phyloP scores from a whole-genome alignment of 108 stramenopile genomes.

The Discostella pseudostelligera region DNA sequence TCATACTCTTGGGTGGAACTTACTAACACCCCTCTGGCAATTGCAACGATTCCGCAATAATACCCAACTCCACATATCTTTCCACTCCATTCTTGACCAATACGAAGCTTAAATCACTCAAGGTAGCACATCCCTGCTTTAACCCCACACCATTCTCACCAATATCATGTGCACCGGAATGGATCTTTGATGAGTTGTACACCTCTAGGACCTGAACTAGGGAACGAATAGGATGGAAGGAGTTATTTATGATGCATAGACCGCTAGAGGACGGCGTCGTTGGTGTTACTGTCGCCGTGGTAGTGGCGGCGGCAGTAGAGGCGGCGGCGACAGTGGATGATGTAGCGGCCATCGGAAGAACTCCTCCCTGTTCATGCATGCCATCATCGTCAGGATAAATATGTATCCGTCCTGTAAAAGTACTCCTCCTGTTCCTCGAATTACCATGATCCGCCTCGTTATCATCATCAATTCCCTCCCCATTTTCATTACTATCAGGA shows the following conservation, averaged over 20 bases:
- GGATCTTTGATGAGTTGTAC: constrained; percentile 56
- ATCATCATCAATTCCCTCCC: neutral
- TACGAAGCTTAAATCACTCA: constrained; percentile 41
- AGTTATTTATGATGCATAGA: constrained; percentile 60
- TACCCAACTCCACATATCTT: constrained; percentile 37
- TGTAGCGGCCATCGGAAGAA: neutral
- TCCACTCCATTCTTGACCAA: constrained; percentile 16
- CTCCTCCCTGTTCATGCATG: neutral
- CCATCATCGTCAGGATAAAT: constrained; percentile 5
- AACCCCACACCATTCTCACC: constrained; percentile 79
- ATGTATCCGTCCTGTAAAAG: constrained; percentile 2
- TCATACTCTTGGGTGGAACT: no score
- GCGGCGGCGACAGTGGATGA: neutral
- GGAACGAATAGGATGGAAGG: constrained; percentile 37
- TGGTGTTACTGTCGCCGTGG: neutral
- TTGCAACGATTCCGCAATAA: constrained; percentile 55
- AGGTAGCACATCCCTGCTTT: constrained; percentile 70
- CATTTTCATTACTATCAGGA: neutral
- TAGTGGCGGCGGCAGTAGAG: neutral
- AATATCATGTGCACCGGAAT: constrained; percentile 44
- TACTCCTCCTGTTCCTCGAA: neutral
- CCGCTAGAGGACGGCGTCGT: constrained; percentile 31
- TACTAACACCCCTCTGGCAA: constrained; percentile 41
- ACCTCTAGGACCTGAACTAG: constrained; percentile 55
- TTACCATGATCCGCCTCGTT: neutral